Evolutionary conservation across 2,329 filamentous ascomycete species (phyloP).

Genomic region (Volutella citrinella): DNA sequence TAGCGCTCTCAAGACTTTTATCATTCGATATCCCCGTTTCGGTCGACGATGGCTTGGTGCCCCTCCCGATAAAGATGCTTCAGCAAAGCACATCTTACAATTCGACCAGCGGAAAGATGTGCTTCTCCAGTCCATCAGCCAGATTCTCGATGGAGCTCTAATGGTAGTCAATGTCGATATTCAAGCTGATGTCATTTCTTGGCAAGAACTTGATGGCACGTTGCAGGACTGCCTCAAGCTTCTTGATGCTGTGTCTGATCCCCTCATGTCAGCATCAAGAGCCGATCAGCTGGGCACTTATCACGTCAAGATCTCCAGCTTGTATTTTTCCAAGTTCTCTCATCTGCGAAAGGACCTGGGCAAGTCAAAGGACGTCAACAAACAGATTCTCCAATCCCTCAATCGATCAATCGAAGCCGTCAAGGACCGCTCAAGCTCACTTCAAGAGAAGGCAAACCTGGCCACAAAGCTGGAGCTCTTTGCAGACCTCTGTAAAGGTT

Average conservation of each 20-base stretch:
- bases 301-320: conserved; percentile 65
- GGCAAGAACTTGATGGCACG: conserved; percentile 55
- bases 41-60: conserved; percentile 61
- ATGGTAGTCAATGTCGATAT: conserved; percentile 54
- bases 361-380: conserved; percentile 34
- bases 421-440: conserved; percentile 48
- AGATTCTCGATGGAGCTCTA: conserved; percentile 59
- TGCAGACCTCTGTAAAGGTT: conserved; percentile 56
- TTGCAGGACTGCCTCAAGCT: conserved; percentile 55
- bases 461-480: conserved; percentile 64
- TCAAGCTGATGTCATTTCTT: conserved; percentile 44
- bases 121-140: conserved; percentile 49
- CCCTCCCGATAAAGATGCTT: conserved; percentile 46
- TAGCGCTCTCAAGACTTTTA: conserved; percentile 50
- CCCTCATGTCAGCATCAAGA: conserved; percentile 25
- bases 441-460: conserved; percentile 59
- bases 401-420: conserved; percentile 63
- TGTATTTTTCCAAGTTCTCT: conserved; percentile 65
- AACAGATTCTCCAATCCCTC: conserved; percentile 52
- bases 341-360: conserved; percentile 44
- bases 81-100: conserved; percentile 56
- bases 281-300: conserved; percentile 41
- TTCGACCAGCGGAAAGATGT: conserved; percentile 59
- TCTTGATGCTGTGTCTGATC: conserved; percentile 49
- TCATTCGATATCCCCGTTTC: conserved; percentile 59